Base-by-base conservation (phyloP, 805 yeast genomes). In the Saturnispora halmiae region DNA sequence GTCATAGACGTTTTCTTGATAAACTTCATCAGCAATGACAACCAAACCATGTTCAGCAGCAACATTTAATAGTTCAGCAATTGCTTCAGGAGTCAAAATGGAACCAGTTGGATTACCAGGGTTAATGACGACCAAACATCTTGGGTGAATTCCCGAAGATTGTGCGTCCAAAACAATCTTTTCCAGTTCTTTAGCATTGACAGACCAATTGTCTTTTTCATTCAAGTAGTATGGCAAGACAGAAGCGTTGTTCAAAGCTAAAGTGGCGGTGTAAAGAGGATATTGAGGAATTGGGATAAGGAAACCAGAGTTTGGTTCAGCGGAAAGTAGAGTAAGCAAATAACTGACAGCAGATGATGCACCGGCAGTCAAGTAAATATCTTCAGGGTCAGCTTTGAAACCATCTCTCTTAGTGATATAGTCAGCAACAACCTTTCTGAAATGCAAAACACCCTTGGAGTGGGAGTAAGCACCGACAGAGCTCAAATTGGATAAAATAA, bases 51-150 rank as follows among this genome's bases (percentile, higher is more conserved):
- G 65, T 55, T 80, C 79, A 14, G 95, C 94, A 25, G 96, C 95
- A 42, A 90, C 72, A 29, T 73, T 68, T 43, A 92, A 67, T 41
- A 92, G 71, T 32, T 78, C 80, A 31, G 69, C 75, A 54, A 92
- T 86, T 47, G 79, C 77, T 4, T 72, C 73, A 38, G 67, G 69
- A 8, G 73, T 60, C 44, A 92, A 67, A 41, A 87, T 77, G 1
- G 95, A 74, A 32, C 99, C 99, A 0, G 99, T 92, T 48, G 99
- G 99, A 63, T 92, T 92, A 43, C 99, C 97, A 2, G 99, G 99
- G 65, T 92, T 92, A 55, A 92, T 92, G 13, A 92, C 84, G 3
- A 90, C 97, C 41, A 94, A 65, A 44, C 90, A 79, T 52, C 84
- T 76, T 47, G 92, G 80, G 10, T 63, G 67, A 22, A 83, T 61